These are phyloP conservation scores for Linderniella brevidens DNA, from an alignment of 257 asterid species.

Conservation along the genomic window DNA sequence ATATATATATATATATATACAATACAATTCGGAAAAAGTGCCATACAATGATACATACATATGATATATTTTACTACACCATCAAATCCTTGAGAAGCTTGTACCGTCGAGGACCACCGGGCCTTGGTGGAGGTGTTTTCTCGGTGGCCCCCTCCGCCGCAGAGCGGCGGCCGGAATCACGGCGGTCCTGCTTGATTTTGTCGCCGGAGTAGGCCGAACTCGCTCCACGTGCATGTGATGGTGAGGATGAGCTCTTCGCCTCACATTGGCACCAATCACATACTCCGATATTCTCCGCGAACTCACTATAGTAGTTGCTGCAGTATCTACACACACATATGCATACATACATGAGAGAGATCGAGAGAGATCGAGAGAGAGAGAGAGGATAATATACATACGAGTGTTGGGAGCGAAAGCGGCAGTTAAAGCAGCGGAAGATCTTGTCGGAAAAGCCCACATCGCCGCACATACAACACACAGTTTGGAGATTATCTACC, in stretches of 20 bases:
- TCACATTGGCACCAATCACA: constrained; percentile 93
- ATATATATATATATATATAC: too few relatives aligned
- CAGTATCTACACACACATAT: constrained; percentile 40
- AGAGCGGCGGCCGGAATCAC: constrained; percentile 24
- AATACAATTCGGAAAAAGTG: too few relatives aligned
- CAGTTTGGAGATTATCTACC: constrained; percentile 15
- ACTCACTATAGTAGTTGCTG: constrained; percentile 73
- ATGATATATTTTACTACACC: background rate
- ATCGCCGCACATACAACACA: constrained; percentile 82
- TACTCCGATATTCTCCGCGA: constrained; percentile 36
- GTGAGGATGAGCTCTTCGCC: constrained; percentile 16
- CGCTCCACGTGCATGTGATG: constrained; percentile 11
- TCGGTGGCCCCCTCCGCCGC: constrained; percentile 30
- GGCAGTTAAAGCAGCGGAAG: constrained; percentile 70
- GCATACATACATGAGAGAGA: too few relatives aligned
- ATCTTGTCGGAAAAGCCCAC: constrained; percentile 75
- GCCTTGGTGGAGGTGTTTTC: constrained; percentile 29
- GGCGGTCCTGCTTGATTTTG: constrained; percentile 41
- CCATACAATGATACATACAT: too few relatives aligned
- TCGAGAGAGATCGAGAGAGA: background rate
- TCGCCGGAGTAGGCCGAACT: constrained; percentile 55
- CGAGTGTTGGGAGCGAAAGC: constrained; percentile 80
- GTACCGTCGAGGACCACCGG: constrained; percentile 3
- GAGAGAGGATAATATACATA: constrained; percentile 10
- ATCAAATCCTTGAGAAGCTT: constrained; percentile 7